Evolutionary conservation across 2,329 filamentous ascomycete species (phyloP).

Genomic region (Alternaria sp.): DNA sequence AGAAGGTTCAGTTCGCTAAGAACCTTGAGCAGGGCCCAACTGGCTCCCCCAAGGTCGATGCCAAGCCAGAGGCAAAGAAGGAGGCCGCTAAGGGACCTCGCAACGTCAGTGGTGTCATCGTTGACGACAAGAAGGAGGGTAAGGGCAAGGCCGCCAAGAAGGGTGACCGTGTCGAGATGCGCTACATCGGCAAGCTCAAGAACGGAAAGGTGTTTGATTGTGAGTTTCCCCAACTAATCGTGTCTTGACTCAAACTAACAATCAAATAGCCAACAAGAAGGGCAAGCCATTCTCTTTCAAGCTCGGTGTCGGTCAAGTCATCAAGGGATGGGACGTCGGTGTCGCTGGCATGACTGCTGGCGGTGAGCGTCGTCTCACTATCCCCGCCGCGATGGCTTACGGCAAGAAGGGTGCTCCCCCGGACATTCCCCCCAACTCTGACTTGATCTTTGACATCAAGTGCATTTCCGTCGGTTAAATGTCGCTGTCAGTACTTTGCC

Average conservation of each 20-base stretch:
- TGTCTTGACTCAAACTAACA: slow-evolving; percentile 26
- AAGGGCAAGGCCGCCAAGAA: slow-evolving; percentile 85
- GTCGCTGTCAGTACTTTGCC: slow-evolving; percentile 8
- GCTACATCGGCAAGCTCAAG: slow-evolving; percentile 95
- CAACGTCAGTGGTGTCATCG: slow-evolving; percentile 84
- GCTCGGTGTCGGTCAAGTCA: slow-evolving; percentile 92
- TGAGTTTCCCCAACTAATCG: slow-evolving; percentile 58
- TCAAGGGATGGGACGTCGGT: slow-evolving; percentile 98
- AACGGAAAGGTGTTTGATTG: slow-evolving; percentile 96
- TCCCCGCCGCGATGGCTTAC: slow-evolving; percentile 88
- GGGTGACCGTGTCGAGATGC: slow-evolving; percentile 89
- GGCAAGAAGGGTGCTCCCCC: slow-evolving; percentile 78
- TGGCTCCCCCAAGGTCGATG: slow-evolving; percentile 57
- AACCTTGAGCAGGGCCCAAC: slow-evolving; percentile 97
- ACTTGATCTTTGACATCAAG: slow-evolving; percentile 83
- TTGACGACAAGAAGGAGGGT: slow-evolving; percentile 95
- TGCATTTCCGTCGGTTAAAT: slow-evolving; percentile 57
- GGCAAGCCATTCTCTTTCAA: slow-evolving; percentile 97
- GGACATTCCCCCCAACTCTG: slow-evolving; percentile 91
- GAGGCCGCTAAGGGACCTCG: slow-evolving; percentile 68
- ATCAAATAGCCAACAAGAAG: slow-evolving; percentile 91
- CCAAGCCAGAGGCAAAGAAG: slow-evolving; percentile 57
- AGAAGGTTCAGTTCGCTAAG: slow-evolving; percentile 99
- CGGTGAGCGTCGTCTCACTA: slow-evolving; percentile 89
- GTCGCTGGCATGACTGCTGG: slow-evolving; percentile 91